Evolutionary conservation across 352 stramenopile species (phyloP), one percentile per base, ranked within the genome.

Genomic region (Pythium biforme): DNA sequence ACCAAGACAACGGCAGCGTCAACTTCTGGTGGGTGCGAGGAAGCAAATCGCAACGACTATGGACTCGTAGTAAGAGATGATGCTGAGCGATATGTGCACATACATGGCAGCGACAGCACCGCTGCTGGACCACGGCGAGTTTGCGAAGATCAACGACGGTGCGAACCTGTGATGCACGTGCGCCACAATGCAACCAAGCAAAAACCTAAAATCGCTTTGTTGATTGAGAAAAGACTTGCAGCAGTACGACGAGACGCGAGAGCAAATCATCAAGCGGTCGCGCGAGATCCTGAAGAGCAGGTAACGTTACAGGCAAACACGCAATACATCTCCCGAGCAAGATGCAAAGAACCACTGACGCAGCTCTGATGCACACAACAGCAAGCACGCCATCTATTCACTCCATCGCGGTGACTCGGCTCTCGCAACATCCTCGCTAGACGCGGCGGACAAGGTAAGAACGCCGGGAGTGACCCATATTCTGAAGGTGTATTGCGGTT

Each of bases 191-290:
- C n/a, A n/a, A n/a, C n/a, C n/a, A n/a, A n/a, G n/a, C n/a, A n/a
- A n/a, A n/a, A n/a, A n/a, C n/a, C n/a, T n/a, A n/a, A n/a, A 37
- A 37, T 37, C 31, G 2, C 2, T 11, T 37, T 11, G 3, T 37
- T 37, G 31, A 11, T 37, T 12, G 10, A 12, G 6, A 43, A 43
- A 10, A 90, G 86, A 89, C 51, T 95, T 98, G 81, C 89, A 97
- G 58, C 77, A 94, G 68, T 82, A 92, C 40, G 94, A 98, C 70
- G 86, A 96, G 33, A 86, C 93, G 57, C 79, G 95, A 12, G 95
- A 99, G 75, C 73, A 86, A 55, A 88, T 99, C 52, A 99, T 99
- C 64, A 98, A 98, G 78, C 86, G 85, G 23, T 98, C 89, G 41
- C 77, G 95, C 25, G 94, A 99, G 69, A 95, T 96, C 55, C 90